These are phyloP conservation scores for Eutypa lata DNA, from an alignment of 2,329 filamentous ascomycete species.

Conservation along the genomic window DNA sequence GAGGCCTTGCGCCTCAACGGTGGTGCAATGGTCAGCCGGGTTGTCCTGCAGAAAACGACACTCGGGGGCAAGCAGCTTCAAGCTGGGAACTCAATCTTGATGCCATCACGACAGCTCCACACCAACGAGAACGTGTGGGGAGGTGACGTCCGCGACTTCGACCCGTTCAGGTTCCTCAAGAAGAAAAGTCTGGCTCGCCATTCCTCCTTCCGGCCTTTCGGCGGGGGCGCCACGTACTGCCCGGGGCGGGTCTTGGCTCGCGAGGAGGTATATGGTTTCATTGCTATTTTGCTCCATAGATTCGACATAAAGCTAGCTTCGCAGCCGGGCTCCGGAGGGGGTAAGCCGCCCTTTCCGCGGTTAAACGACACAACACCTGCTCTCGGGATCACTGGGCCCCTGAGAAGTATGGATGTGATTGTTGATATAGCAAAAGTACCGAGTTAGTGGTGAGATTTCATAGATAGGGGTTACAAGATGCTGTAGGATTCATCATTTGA, in stretches of 20 bases:
- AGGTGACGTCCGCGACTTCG: not conserved
- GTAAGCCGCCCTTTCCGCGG: not conserved
- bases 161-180: slow-evolving; percentile 2
- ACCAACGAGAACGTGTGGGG: slow-evolving; percentile 5
- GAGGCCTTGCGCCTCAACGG: slow-evolving; percentile 2
- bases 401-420: slow-evolving; percentile 1
- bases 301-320: not conserved
- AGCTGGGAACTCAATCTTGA: not conserved
- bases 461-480: no score
- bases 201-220: slow-evolving; percentile 5
- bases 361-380: not conserved
- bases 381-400: slow-evolving; percentile 1
- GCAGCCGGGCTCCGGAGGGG: not conserved
- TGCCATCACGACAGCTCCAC: slow-evolving; percentile 5
- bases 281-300: slow-evolving; percentile 3
- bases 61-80: slow-evolving; percentile 1
- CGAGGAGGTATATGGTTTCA: slow-evolving; percentile 3
- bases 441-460: no score
- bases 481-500: no score
- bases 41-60: not conserved
- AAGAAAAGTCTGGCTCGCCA: slow-evolving; percentile 1
- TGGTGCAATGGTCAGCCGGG: not conserved
- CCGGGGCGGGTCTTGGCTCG: slow-evolving; percentile 3
- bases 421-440: not conserved
- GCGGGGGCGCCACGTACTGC: slow-evolving; percentile 4